phyloP scores from a whole-genome alignment of 805 yeast genomes.

The Kodamaea nitidulidarum region DNA sequence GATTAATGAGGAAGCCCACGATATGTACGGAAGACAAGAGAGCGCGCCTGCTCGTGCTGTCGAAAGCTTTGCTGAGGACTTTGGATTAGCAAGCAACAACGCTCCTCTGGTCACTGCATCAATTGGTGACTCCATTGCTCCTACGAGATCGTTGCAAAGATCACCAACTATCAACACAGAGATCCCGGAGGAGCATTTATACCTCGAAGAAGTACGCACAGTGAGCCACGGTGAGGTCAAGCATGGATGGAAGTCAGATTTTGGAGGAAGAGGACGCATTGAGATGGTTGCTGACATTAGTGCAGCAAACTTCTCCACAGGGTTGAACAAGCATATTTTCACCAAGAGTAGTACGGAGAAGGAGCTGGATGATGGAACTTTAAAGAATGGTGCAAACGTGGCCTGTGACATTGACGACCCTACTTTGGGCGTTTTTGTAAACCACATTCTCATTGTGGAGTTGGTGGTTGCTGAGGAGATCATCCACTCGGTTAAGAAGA shows the following conservation, averaged over 20 bases:
- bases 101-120: slow-evolving; percentile 20
- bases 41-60: slow-evolving; percentile 21
- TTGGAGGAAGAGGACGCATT: slow-evolving; percentile 68
- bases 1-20: slow-evolving; percentile 16
- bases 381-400: slow-evolving; percentile 47
- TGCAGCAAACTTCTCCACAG: slow-evolving; percentile 55
- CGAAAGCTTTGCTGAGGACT: slow-evolving; percentile 27
- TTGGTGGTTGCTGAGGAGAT: slow-evolving; percentile 92
- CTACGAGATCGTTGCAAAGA: slow-evolving; percentile 11
- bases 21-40: slow-evolving; percentile 10
- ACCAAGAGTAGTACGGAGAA: slow-evolving; percentile 40
- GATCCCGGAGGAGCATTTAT: slow-evolving; percentile 35
- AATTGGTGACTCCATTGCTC: slow-evolving; percentile 14
- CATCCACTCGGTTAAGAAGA: slow-evolving; percentile 37
- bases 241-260: slow-evolving; percentile 95
- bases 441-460: slow-evolving; percentile 77
- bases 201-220: slow-evolving; percentile 69
- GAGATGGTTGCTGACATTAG: slow-evolving; percentile 73
- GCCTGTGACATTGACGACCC: slow-evolving; percentile 83
- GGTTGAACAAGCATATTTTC: slow-evolving; percentile 39
- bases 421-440: slow-evolving; percentile 68
- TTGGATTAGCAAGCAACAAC: slow-evolving; percentile 8
- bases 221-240: slow-evolving; percentile 77
- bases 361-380: slow-evolving; percentile 23
- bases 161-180: slow-evolving; percentile 9